A percentile compares a stretch with the other conserved stretches of the same genome.
These are phyloP conservation scores for Taphrina communis DNA, from an alignment of 1,139 yeast genomes.

Conservation along the genomic window DNA sequence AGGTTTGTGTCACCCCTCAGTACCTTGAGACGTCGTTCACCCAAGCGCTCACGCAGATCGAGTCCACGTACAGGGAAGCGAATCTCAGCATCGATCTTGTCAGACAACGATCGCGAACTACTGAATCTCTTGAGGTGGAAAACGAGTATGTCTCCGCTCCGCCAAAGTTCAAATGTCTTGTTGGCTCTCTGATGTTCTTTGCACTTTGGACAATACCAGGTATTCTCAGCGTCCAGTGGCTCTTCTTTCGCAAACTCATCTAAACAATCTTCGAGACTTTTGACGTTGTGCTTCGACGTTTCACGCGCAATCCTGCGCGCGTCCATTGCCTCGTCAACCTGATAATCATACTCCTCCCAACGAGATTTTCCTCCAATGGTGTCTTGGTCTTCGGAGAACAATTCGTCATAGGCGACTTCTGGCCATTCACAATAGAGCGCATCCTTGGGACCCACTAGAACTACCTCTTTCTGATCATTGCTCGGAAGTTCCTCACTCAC, in stretches of 20 bases:
- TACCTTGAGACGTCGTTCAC: slow-evolving; percentile 50
- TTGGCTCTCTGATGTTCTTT: slow-evolving; percentile 89
- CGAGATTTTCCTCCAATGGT: slow-evolving; percentile 35
- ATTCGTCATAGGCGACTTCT: slow-evolving; percentile 56
- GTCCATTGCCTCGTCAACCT: slow-evolving; percentile 54
- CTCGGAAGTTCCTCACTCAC: background rate
- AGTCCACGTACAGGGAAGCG: slow-evolving; percentile 86
- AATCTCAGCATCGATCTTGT: slow-evolving; percentile 82
- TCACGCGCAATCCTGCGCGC: slow-evolving; percentile 25
- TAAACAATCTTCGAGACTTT: slow-evolving; percentile 76
- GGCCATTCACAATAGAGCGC: slow-evolving; percentile 79
- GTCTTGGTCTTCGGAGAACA: slow-evolving; percentile 55
- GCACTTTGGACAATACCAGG: slow-evolving; percentile 94
- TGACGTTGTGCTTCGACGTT: slow-evolving; percentile 57
- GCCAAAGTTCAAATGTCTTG: slow-evolving; percentile 89
- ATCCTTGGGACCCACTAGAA: slow-evolving; percentile 51
- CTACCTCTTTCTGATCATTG: background rate
- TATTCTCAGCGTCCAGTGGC: slow-evolving; percentile 82
- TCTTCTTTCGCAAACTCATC: slow-evolving; percentile 80
- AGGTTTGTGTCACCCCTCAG: slow-evolving; percentile 53
- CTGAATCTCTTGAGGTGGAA: slow-evolving; percentile 91
- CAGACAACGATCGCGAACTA: slow-evolving; percentile 82
- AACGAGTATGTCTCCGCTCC: slow-evolving; percentile 84
- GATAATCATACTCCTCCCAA: slow-evolving; percentile 44
- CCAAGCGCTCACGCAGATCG: slow-evolving; percentile 68